A percentile compares a stretch with the other conserved stretches of the same genome.
These are phyloP conservation scores for Ogataea zsoltii DNA, from an alignment of 805 yeast species.

Conservation along the genomic window DNA sequence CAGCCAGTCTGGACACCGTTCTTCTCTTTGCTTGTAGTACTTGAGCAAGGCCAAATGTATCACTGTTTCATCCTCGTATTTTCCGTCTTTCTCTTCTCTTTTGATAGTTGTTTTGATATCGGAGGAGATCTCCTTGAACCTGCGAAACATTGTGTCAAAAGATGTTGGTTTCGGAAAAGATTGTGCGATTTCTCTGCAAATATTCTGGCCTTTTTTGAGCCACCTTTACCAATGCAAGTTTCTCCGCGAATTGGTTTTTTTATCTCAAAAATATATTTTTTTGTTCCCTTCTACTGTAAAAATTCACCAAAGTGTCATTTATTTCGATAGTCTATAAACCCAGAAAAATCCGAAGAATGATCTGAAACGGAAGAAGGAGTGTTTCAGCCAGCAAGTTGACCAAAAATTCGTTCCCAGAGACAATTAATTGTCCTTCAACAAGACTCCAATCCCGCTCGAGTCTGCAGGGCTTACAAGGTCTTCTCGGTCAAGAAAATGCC, in stretches of 20 bases:
- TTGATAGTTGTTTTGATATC: constrained; percentile 24
- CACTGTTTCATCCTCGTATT: constrained; percentile 34
- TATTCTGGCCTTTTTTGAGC: too few relatives aligned
- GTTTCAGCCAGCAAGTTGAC: too few relatives aligned
- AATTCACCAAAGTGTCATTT: not conserved
- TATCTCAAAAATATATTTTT: constrained; percentile 1
- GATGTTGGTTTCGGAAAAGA: not conserved
- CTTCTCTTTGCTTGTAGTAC: constrained; percentile 26
- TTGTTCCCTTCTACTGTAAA: constrained; percentile 5
- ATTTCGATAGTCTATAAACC: constrained; percentile 4
- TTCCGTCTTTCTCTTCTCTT: constrained; percentile 38
- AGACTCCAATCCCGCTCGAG: too few relatives aligned
- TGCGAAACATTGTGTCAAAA: constrained; percentile 21
- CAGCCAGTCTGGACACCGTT: constrained; percentile 33
- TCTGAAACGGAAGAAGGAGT: not conserved
- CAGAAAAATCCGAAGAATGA: not conserved
- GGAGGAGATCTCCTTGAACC: constrained; percentile 22
- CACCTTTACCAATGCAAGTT: too few relatives aligned
- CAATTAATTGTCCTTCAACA: too few relatives aligned
- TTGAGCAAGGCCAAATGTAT: constrained; percentile 34
- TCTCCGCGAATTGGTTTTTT: not conserved
- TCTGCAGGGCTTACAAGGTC: constrained; percentile 62
- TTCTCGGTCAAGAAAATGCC: constrained; percentile 88
- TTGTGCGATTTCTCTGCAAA: too few relatives aligned
- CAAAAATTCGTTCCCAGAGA: too few relatives aligned